Percentiles rank a stretch among this genome's conserved stretches.
Evolutionary conservation across 2,329 filamentous ascomycete genomes (phyloP).

Genomic region (Neofusicoccum parvum): DNA sequence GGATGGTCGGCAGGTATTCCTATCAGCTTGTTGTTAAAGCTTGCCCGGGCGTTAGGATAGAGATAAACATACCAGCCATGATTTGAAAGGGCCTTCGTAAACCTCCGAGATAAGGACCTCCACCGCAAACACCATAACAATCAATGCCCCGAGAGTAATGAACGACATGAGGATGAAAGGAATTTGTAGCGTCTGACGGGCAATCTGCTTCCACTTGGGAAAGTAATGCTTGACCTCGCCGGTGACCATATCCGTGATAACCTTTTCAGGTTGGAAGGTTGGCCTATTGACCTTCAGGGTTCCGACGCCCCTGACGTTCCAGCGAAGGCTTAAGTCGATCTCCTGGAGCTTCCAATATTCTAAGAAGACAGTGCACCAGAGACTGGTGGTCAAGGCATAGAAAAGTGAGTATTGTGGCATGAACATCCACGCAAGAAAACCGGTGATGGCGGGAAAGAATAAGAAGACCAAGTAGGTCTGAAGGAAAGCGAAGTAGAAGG

Average conservation of each 20-base stretch:
- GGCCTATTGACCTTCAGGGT: conserved; percentile 35
- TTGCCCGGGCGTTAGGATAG: background rate
- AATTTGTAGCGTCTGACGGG: conserved; percentile 33
- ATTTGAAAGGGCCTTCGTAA: conserved; percentile 36
- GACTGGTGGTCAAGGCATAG: conserved; percentile 34
- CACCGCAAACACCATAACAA: conserved; percentile 34
- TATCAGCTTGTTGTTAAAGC: conserved; percentile 24
- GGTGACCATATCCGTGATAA: conserved; percentile 28
- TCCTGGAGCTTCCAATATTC: conserved; percentile 41
- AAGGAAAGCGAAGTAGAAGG: conserved; percentile 40
- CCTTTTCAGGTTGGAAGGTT: conserved; percentile 32
- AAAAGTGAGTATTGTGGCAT: conserved; percentile 34
- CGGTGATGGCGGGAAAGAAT: conserved; percentile 34
- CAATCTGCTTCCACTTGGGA: conserved; percentile 34
- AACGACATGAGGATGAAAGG: conserved; percentile 36
- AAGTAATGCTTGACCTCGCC: conserved; percentile 33
- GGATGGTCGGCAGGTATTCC: conserved; percentile 37
- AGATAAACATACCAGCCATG: conserved; percentile 28
- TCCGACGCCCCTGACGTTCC: conserved; percentile 35
- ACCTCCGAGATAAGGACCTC: conserved; percentile 38
- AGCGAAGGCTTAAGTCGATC: conserved; percentile 35
- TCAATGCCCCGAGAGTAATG: conserved; percentile 31
- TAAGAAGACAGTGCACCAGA: conserved; percentile 39
- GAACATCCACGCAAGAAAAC: conserved; percentile 34
- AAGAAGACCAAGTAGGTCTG: conserved; percentile 37